Evolutionary conservation across 2,329 filamentous ascomycete species (phyloP).

Genomic region (Colletotrichum tanaceti): DNA sequence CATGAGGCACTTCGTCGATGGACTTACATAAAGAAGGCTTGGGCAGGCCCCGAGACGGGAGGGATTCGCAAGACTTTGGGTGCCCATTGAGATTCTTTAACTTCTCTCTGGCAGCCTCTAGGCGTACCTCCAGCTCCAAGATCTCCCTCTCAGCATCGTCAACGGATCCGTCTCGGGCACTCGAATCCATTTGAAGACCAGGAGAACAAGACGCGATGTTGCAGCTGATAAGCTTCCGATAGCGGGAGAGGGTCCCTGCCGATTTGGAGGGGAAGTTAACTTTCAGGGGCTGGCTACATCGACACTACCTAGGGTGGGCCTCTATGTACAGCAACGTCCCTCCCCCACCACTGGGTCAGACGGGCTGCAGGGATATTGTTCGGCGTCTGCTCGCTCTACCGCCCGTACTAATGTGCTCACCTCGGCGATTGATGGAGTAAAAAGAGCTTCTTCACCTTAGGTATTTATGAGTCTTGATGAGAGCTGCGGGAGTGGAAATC

Average conservation of each 20-base stretch:
- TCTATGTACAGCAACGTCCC: neutral
- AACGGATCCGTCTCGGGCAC: slow-evolving; percentile 40
- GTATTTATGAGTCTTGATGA: slow-evolving; percentile 1
- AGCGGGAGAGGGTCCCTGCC: slow-evolving; percentile 30
- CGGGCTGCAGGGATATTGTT: slow-evolving; percentile 19
- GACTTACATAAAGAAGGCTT: slow-evolving; percentile 43
- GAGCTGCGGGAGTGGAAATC: slow-evolving; percentile 20
- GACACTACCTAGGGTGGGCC: neutral
- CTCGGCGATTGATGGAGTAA: slow-evolving; percentile 36
- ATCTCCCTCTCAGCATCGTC: slow-evolving; percentile 64
- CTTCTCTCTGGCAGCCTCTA: slow-evolving; percentile 59
- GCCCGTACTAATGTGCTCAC: slow-evolving; percentile 17
- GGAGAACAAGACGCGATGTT: slow-evolving; percentile 12
- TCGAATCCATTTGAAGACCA: slow-evolving; percentile 43
- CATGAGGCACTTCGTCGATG: slow-evolving; percentile 38
- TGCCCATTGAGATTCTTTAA: slow-evolving; percentile 55
- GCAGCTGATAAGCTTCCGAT: slow-evolving; percentile 37
- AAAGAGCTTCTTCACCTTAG: slow-evolving; percentile 15
- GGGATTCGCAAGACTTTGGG: slow-evolving; percentile 32
- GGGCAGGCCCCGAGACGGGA: slow-evolving; percentile 9
- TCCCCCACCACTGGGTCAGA: slow-evolving; percentile 4
- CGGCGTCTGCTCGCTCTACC: slow-evolving; percentile 37
- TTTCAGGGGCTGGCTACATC: slow-evolving; percentile 27
- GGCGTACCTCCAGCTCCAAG: slow-evolving; percentile 64
- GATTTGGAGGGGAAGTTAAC: slow-evolving; percentile 5